Conservation (phyloP, 2,329 filamentous ascomycete genomes). For the Alternaria triticina region DNA sequence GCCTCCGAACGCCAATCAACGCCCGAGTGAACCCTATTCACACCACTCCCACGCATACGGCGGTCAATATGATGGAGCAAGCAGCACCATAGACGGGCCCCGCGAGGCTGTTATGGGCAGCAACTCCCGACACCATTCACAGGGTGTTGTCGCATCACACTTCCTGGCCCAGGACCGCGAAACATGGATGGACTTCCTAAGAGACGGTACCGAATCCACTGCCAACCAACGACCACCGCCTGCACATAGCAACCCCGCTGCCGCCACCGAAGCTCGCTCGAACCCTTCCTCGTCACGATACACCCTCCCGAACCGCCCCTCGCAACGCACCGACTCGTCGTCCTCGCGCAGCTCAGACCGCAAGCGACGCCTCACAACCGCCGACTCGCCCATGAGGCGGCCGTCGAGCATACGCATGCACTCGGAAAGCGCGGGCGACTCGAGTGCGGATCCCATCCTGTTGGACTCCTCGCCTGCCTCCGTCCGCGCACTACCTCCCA, state of each 20-base stretch:
- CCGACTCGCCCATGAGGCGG: constrained; percentile 40
- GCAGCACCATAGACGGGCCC: constrained; percentile 11
- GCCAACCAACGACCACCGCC: constrained; percentile 10
- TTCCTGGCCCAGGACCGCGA: constrained; percentile 39
- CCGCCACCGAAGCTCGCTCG: constrained; percentile 12
- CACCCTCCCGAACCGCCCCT: constrained; percentile 27
- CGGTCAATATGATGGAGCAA: constrained; percentile 17
- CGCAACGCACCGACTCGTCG: constrained; percentile 22
- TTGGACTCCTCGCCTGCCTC: constrained; percentile 27
- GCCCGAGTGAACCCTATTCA: constrained; percentile 15
- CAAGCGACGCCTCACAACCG: constrained; percentile 45
- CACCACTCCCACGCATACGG: constrained; percentile 24
- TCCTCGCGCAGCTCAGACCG: constrained; percentile 38
- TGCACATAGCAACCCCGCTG: constrained; percentile 4
- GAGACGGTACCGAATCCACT: constrained; percentile 27
- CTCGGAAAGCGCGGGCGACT: constrained; percentile 17
- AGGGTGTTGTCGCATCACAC: constrained; percentile 37
- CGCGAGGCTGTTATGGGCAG: constrained; percentile 3
- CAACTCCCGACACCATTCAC: constrained; percentile 15
- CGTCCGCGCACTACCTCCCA: constrained; percentile 13
- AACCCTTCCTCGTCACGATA: constrained; percentile 20
- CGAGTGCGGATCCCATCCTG: constrained; percentile 31
- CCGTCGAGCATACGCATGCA: constrained; percentile 36
- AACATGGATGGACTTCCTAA: constrained; percentile 47
- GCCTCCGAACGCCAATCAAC: constrained; percentile 21